Evolutionary conservation across 192 early-diverging fungal genomes (phyloP), one percentile per base, ranked within the genome.

Genomic region (Lunasporangiospora selenospora): DNA sequence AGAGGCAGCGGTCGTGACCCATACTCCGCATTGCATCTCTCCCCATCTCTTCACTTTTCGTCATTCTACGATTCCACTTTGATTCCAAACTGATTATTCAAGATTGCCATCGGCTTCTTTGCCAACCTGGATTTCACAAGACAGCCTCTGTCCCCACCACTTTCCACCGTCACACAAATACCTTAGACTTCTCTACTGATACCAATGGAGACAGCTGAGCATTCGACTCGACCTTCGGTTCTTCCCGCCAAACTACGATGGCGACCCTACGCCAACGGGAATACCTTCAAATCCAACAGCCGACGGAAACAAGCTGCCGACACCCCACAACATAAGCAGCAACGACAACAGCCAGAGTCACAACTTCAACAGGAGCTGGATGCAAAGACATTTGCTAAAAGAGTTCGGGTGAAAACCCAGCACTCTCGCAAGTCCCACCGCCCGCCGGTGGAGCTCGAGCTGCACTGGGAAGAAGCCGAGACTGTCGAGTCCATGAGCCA

Each of bases 401-500:
- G 34, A 29, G 34, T 73, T 15, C 47, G 60, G 15, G 19, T 12
- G 18, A 42, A 32, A 11, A 18, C 40, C 26, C 42, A 18, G 10
- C 43, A 33, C 7, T 27, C 49, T 9, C 29, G 33, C 23, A 53
- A 24, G n/a, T 32, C 34, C 3, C 27, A 32, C 15, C 43, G 18
- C 2, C 26, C 53, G 0, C 41, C 69, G 0, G 41, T 23, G 21
- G 49, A 37, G 15, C 60, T 73, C 4, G 45, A 58, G 33, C 55
- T 73, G 18, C 69, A 73, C 4, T 73, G 69, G 69, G 69, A 73
- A 36, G 60, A 73, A 36, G 69, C 59, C 12, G 69, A 73, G 49
- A 73, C 69, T 11, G 57, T 73, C 47, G 69, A 73, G 21, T 62
- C 69, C 19, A 73, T 73, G 69, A 58, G 60, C 34, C 59, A 46